Evolutionary conservation across 2,329 filamentous ascomycete genomes (phyloP), one percentile per base, ranked within the genome.

Genomic region (Stachybotrys chlorohalonatus): DNA sequence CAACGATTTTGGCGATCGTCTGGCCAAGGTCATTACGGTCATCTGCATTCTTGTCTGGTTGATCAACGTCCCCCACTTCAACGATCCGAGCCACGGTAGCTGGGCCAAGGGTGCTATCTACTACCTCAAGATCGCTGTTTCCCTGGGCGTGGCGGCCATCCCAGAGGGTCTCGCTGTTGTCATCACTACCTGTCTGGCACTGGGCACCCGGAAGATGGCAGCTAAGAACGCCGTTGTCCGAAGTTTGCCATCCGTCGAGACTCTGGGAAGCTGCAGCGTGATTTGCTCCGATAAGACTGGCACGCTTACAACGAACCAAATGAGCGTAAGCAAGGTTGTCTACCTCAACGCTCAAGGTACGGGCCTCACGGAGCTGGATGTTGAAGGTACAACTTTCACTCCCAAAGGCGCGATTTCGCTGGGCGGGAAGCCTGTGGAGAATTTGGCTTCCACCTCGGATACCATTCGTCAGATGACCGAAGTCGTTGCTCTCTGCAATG

Each of bases 231-330:
- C 94, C 7, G 92, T 99, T 45, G 95, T 99, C 56, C 85, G 95
- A 71, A 96, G 91, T 68, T 77, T 99, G 63, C 94, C 94, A 17
- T 99, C 94, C 1, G 94, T 99, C 53, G 94, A 99, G 74, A 99
- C 94, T 11, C 81, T 99, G 53, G 94, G 94, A 68, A 99, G 94
- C 80, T 99, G 94, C 82, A 99, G 94, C 66, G 92, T 99, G 55
- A 96, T 99, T 69, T 99, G 95, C 78, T 99, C 95, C 5, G 94
- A 99, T 79, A 99, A 99, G 80, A 99, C 94, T 6, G 95, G 94
- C 63, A 99, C 94, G 51, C 75, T 99, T 68, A 99, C 94, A 11
- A 99, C 94, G 47, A 99, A 99, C 75, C 92, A 97, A 74, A 99
- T 99, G 94, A 97, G 94, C 67, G 94, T 96, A 55, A 94, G 86